phyloP scores from a whole-genome alignment of 2,329 filamentous ascomycete genomes.

The Talaromyces verruculosus region DNA sequence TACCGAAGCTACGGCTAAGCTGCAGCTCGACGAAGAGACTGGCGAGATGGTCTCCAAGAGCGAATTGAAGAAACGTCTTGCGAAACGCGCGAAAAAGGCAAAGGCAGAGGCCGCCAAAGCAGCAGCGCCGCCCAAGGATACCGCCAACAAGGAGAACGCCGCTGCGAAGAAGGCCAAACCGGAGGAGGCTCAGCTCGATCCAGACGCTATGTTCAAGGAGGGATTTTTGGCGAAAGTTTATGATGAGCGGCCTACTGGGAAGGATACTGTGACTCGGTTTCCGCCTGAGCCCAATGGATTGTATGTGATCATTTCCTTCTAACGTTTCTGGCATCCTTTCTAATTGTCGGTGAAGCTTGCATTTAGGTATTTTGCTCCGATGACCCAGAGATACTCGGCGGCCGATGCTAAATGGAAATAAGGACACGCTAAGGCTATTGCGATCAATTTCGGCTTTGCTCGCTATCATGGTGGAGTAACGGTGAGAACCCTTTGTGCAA shows the following conservation, averaged over 20 bases:
- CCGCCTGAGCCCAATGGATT: conserved; percentile 83
- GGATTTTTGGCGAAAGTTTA: conserved; percentile 74
- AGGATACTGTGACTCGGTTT: conserved; percentile 63
- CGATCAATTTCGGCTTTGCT: conserved; percentile 95
- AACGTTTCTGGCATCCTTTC: neutral
- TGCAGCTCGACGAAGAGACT: conserved; percentile 62
- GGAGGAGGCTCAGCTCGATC: conserved; percentile 16
- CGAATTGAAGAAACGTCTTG: conserved; percentile 61
- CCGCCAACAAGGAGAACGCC: neutral
- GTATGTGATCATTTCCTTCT: neutral
- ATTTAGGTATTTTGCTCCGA: conserved; percentile 13
- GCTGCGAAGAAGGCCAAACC: conserved; percentile 10
- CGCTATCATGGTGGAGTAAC: conserved; percentile 68
- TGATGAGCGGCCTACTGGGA: conserved; percentile 58
- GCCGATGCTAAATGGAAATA: neutral
- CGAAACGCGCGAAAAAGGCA: conserved; percentile 45
- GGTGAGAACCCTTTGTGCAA: conserved; percentile 3
- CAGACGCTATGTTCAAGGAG: conserved; percentile 68
- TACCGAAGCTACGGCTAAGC: conserved; percentile 52
- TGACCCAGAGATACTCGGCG: neutral
- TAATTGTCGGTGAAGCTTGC: conserved; percentile 8
- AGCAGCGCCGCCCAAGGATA: conserved; percentile 9
- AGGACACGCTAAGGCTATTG: conserved; percentile 94
- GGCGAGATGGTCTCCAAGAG: conserved; percentile 66
- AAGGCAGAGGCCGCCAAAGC: conserved; percentile 14